Evolutionary conservation across 2,329 filamentous ascomycete species (phyloP).

Genomic region (Penicillium digitatum): DNA sequence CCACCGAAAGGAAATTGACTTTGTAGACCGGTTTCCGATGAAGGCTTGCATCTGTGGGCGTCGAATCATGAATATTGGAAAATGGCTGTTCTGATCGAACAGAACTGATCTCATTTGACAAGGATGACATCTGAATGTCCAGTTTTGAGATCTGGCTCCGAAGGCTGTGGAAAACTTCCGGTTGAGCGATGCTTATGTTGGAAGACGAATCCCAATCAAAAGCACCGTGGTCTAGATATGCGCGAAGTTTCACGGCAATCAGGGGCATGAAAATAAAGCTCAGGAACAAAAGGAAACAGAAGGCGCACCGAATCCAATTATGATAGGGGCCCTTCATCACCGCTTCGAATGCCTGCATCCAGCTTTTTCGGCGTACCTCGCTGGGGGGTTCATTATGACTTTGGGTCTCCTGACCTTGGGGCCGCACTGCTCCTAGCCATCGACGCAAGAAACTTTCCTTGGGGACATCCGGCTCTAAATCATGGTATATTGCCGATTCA

Average conservation of each 20-base stretch:
- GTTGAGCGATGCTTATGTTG: slow-evolving; percentile 22
- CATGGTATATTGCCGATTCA: not conserved
- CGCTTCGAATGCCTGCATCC: not conserved
- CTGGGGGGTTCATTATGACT: not conserved
- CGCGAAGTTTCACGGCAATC: slow-evolving; percentile 18
- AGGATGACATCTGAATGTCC: slow-evolving; percentile 29
- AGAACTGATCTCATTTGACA: slow-evolving; percentile 29
- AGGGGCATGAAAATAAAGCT: slow-evolving; percentile 8
- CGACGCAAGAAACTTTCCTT: slow-evolving; percentile 7
- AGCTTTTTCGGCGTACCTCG: not conserved
- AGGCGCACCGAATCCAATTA: slow-evolving; percentile 7
- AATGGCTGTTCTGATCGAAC: slow-evolving; percentile 22
- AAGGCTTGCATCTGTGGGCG: slow-evolving; percentile 20
- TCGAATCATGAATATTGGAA: slow-evolving; percentile 14
- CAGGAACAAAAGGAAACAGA: slow-evolving; percentile 13
- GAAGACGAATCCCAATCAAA: slow-evolving; percentile 7
- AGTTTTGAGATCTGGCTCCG: slow-evolving; percentile 28
- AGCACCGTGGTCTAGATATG: slow-evolving; percentile 6
- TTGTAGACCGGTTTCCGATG: slow-evolving; percentile 31
- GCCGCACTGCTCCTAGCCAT: slow-evolving; percentile 4
- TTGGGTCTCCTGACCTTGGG: not conserved
- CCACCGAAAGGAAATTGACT: slow-evolving; percentile 69
- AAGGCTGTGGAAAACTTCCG: slow-evolving; percentile 25
- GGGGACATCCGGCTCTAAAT: not conserved
- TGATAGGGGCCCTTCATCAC: not conserved